Evolutionary conservation across 106 monocot species (phyloP).

Genomic region (Gastrodia elata): DNA sequence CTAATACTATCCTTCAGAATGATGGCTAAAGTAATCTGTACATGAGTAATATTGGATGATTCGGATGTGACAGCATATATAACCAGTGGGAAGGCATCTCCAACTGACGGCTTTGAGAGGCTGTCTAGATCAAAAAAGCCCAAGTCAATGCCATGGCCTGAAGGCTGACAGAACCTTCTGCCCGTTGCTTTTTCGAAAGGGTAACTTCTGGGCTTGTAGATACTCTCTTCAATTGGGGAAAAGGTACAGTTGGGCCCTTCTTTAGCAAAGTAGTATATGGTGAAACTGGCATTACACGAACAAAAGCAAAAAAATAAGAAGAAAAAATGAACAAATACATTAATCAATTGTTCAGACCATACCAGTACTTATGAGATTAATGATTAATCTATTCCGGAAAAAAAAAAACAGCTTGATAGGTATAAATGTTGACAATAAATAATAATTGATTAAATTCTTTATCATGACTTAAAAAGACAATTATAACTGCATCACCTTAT

Average conservation of each 20-base stretch:
- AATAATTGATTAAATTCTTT: too few relatives aligned
- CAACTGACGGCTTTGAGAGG: slow-evolving; percentile 53
- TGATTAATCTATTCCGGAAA: too few relatives aligned
- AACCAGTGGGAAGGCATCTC: slow-evolving; percentile 68
- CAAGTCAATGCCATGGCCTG: slow-evolving; percentile 72
- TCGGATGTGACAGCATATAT: slow-evolving; percentile 39
- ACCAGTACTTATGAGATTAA: too few relatives aligned
- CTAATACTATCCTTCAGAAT: slow-evolving; percentile 44
- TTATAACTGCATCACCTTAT: too few relatives aligned
- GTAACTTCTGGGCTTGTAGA: slow-evolving; percentile 32
- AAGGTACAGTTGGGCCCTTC: slow-evolving; percentile 48
- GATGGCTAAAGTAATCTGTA: slow-evolving; percentile 75
- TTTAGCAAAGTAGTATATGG: slow-evolving; percentile 89
- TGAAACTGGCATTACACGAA: slow-evolving; percentile 40
- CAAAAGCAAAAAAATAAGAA: too few relatives aligned
- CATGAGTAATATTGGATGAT: slow-evolving; percentile 10
- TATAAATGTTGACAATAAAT: too few relatives aligned
- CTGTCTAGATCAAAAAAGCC: slow-evolving; percentile 71
- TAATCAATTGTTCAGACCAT: too few relatives aligned
- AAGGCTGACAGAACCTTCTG: slow-evolving; percentile 72
- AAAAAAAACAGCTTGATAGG: too few relatives aligned
- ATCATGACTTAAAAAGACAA: too few relatives aligned
- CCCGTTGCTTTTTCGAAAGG: slow-evolving; percentile 55
- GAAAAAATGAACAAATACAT: too few relatives aligned
- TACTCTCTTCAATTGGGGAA: slow-evolving; percentile 29